Percentiles rank a stretch among this genome's conserved stretches.
These are phyloP conservation scores for Lachnellula cervina DNA, from an alignment of 2,329 filamentous ascomycete genomes.

Conservation along the genomic window DNA sequence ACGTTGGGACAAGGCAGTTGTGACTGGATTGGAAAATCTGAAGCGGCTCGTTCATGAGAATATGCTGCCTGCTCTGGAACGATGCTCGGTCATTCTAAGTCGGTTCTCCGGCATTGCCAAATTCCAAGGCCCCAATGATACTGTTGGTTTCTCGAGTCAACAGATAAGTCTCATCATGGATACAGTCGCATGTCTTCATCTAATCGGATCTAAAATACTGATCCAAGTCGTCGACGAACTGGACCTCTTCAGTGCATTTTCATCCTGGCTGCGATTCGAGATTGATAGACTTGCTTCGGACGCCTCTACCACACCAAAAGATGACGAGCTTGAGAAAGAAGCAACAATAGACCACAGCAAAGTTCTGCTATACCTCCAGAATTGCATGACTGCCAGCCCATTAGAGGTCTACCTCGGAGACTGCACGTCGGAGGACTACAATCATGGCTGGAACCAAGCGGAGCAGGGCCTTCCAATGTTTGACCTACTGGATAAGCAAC, in stretches of 20 bases:
- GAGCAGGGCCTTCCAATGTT: conserved; percentile 43
- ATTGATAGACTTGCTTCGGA: conserved; percentile 72
- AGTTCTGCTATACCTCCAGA: conserved; percentile 73
- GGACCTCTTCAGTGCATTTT: conserved; percentile 72
- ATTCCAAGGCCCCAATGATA: conserved; percentile 64
- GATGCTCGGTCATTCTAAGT: conserved; percentile 74
- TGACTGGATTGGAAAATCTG: conserved; percentile 70
- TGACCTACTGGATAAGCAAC: conserved; percentile 38
- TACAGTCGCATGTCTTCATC: conserved; percentile 66
- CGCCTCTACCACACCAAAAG: conserved; percentile 49
- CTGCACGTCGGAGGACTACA: conserved; percentile 46
- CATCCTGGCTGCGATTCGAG: conserved; percentile 75
- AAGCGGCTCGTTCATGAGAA: conserved; percentile 79
- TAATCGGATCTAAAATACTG: conserved; percentile 70
- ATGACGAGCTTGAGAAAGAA: conserved; percentile 75
- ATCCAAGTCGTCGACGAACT: conserved; percentile 70
- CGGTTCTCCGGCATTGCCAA: conserved; percentile 78
- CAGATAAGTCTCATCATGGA: conserved; percentile 65
- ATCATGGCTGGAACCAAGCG: conserved; percentile 40
- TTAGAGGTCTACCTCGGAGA: conserved; percentile 57
- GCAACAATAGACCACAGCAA: conserved; percentile 67
- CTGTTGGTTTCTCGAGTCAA: conserved; percentile 60
- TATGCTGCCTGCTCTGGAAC: conserved; percentile 80
- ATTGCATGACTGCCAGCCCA: conserved; percentile 61
- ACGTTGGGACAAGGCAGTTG: conserved; percentile 87